Conservation (phyloP, 148 eudicot genomes). For the Vaccinium darrowii region DNA sequence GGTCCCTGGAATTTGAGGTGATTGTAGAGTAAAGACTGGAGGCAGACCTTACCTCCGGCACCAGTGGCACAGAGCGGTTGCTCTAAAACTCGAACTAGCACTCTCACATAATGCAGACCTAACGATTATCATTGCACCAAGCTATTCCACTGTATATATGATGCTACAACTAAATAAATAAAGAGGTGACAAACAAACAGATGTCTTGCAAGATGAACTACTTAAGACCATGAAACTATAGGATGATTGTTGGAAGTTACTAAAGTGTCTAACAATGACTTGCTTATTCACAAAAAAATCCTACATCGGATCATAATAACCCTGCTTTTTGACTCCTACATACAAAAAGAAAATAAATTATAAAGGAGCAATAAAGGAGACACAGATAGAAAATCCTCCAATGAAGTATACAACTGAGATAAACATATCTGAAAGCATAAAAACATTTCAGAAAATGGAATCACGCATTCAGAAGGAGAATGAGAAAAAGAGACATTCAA, state of each 20-base stretch:
- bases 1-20: neutral
- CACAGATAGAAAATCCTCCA: neutral
- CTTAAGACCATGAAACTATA: neutral
- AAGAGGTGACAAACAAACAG: neutral
- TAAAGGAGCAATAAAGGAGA: neutral
- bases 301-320: neutral
- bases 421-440: neutral
- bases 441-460: slow-evolving; percentile 1
- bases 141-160: neutral
- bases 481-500: neutral
- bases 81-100: neutral
- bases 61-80: neutral
- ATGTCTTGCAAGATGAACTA: neutral
- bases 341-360: neutral
- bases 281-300: neutral
- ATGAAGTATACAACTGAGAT: neutral
- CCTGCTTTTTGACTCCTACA: neutral
- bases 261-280: neutral
- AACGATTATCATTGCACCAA: neutral
- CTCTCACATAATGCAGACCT: neutral
- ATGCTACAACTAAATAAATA: neutral
- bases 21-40: neutral
- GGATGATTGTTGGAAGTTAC: no score
- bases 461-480: neutral
- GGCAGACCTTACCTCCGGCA: neutral